Conservation (phyloP, 257 asterid genomes). For the Ilex aquifolium region DNA sequence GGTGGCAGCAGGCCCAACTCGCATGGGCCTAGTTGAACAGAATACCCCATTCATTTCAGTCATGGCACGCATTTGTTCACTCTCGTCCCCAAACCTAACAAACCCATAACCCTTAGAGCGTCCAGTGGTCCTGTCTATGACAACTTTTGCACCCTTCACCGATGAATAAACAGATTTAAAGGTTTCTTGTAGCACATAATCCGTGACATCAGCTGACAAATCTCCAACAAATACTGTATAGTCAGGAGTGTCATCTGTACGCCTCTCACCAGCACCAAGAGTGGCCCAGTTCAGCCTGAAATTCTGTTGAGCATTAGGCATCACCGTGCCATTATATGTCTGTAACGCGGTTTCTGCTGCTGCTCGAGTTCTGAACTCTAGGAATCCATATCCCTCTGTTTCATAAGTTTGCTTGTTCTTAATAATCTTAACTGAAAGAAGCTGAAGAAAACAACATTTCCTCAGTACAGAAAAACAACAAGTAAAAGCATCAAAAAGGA, state of each 20-base stretch:
- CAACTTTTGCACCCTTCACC: constrained; percentile 83
- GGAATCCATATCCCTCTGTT: constrained; percentile 85
- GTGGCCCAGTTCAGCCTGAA: constrained; percentile 83
- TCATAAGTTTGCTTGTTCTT: constrained; percentile 68
- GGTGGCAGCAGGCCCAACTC: constrained; percentile 85
- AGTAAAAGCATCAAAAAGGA: background rate
- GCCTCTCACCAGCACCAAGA: constrained; percentile 74
- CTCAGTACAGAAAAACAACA: background rate
- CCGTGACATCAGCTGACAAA: constrained; percentile 84
- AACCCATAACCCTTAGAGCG: constrained; percentile 91
- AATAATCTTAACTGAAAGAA: constrained; percentile 57
- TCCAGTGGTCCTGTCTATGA: constrained; percentile 69
- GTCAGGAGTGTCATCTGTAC: constrained; percentile 68
- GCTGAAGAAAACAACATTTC: constrained; percentile 30
- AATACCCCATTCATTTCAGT: constrained; percentile 75
- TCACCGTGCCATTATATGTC: constrained; percentile 52
- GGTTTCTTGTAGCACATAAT: constrained; percentile 60
- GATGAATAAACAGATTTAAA: constrained; percentile 57
- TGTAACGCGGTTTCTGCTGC: constrained; percentile 61
- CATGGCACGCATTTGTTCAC: constrained; percentile 80
- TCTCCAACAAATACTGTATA: constrained; percentile 81
- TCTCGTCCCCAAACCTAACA: constrained; percentile 75
- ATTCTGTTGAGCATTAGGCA: constrained; percentile 63
- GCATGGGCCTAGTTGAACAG: constrained; percentile 84
- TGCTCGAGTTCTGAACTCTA: constrained; percentile 67